A percentile compares a stretch with the other conserved stretches of the same genome.
phyloP scores from a whole-genome alignment of 768 basidiomycete species.

The Atractiella rhizophila region DNA sequence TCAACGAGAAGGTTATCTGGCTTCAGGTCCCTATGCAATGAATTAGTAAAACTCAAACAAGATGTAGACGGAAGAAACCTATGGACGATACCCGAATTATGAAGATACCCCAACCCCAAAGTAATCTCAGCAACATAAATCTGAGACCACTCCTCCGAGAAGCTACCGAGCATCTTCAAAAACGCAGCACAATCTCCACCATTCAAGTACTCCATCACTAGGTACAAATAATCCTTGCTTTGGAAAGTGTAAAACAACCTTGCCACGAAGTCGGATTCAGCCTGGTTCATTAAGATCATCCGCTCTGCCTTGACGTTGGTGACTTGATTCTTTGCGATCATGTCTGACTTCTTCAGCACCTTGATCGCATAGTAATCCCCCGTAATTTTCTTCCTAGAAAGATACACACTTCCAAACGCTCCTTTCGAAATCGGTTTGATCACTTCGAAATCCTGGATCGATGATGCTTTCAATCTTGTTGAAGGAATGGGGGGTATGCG shows the following conservation, averaged over 20 bases:
- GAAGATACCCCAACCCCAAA: slow-evolving; percentile 85
- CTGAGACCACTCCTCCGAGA: slow-evolving; percentile 91
- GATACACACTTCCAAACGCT: slow-evolving; percentile 91
- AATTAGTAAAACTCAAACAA: too few relatives aligned
- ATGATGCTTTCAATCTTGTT: slow-evolving; percentile 55
- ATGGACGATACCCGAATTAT: slow-evolving; percentile 82
- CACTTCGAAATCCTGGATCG: slow-evolving; percentile 96
- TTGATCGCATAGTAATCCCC: slow-evolving; percentile 99
- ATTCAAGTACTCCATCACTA: slow-evolving; percentile 98
- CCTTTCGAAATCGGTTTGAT: slow-evolving; percentile 99
- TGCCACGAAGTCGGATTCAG: slow-evolving; percentile 84
- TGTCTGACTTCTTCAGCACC: slow-evolving; percentile 99
- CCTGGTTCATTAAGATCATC: slow-evolving; percentile 98
- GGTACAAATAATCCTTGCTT: slow-evolving; percentile 91
- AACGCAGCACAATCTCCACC: slow-evolving; percentile 93
- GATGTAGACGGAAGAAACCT: too few relatives aligned
- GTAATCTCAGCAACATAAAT: slow-evolving; percentile 92
- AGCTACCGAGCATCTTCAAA: slow-evolving; percentile 74
- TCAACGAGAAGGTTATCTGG: slow-evolving; percentile 97
- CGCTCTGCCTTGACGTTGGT: slow-evolving; percentile 98
- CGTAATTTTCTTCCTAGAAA: slow-evolving; percentile 91
- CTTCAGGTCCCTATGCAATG: slow-evolving; percentile 85
- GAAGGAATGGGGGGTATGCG: slow-evolving; percentile 52
- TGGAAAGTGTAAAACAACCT: slow-evolving; percentile 98
- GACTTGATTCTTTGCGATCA: slow-evolving; percentile 99